These are phyloP conservation scores for Coffea humblotiana DNA, from an alignment of 305 asterid genomes.

Conservation along the genomic window DNA sequence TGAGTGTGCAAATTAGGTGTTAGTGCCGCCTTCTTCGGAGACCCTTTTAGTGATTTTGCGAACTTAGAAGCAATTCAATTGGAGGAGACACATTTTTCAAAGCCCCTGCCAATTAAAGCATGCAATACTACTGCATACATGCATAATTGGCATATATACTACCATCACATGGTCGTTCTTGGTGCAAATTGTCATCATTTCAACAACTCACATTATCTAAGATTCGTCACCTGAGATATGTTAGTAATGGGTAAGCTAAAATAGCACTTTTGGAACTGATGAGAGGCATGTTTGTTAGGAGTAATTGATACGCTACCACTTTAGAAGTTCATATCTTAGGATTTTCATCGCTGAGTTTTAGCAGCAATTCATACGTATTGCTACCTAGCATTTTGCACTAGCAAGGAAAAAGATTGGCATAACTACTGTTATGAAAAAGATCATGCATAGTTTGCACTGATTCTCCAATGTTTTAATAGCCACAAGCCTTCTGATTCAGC, in stretches of 20 bases:
- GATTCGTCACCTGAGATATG: background rate
- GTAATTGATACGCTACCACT: too few relatives aligned
- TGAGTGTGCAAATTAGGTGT: background rate
- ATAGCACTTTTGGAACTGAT: background rate
- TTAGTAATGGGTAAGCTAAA: background rate
- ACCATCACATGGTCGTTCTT: background rate
- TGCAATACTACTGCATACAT: background rate
- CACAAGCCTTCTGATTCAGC: background rate
- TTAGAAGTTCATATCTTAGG: background rate
- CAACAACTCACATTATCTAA: background rate
- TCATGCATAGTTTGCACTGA: background rate
- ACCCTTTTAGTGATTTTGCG: background rate
- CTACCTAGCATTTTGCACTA: background rate
- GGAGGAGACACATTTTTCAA: background rate
- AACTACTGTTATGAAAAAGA: too few relatives aligned
- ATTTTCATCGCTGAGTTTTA: background rate
- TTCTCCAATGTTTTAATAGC: background rate
- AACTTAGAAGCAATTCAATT: background rate
- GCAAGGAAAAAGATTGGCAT: background rate
- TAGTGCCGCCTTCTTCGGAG: conserved; percentile 20
- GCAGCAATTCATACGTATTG: background rate
- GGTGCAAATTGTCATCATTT: background rate
- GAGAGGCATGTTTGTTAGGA: background rate
- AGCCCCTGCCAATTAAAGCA: background rate
- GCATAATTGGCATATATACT: too few relatives aligned